These are phyloP conservation scores for Colletotrichum liriopes DNA, from an alignment of 2,329 filamentous ascomycete species.

Conservation along the genomic window DNA sequence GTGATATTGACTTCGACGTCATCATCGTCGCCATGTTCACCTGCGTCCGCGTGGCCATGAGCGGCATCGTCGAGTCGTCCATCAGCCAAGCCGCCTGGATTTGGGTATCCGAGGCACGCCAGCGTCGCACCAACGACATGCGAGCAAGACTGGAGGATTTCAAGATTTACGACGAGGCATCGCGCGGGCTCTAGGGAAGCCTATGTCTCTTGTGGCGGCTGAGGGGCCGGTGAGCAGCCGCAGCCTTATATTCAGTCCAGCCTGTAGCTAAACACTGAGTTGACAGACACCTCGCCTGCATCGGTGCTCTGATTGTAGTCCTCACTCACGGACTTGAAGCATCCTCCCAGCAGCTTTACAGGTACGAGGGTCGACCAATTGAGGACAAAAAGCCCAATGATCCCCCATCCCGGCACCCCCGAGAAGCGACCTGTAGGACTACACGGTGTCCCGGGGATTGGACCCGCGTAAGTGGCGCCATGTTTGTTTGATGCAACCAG, in stretches of 20 bases:
- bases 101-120: slow-evolving; percentile 56
- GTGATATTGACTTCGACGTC: slow-evolving; percentile 53
- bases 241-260: no score
- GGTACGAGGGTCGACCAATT: slow-evolving; percentile 49
- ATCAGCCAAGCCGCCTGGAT: slow-evolving; percentile 58
- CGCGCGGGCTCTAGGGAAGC: slow-evolving; percentile 54
- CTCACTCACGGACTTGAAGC: slow-evolving; percentile 57
- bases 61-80: slow-evolving; percentile 54
- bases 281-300: slow-evolving; percentile 54
- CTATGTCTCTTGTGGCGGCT: slow-evolving; percentile 54
- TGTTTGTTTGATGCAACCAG: neutral
- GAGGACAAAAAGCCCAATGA: slow-evolving; percentile 41
- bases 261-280: slow-evolving; percentile 7
- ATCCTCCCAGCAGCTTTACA: slow-evolving; percentile 57
- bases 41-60: slow-evolving; percentile 54
- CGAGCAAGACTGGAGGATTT: slow-evolving; percentile 56
- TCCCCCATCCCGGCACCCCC: slow-evolving; percentile 48
- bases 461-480: slow-evolving; percentile 25
- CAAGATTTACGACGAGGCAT: slow-evolving; percentile 57
- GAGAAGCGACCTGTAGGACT: slow-evolving; percentile 56
- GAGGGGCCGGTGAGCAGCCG: slow-evolving; percentile 50
- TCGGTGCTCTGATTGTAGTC: slow-evolving; percentile 56
- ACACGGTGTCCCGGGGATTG: slow-evolving; percentile 48
- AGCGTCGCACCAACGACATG: slow-evolving; percentile 48
- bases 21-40: slow-evolving; percentile 56